A percentile compares a stretch with the other conserved stretches of the same genome.
These are phyloP conservation scores for Trametes polyzona DNA, from an alignment of 1,284 basidiomycete species.

Conservation along the genomic window DNA sequence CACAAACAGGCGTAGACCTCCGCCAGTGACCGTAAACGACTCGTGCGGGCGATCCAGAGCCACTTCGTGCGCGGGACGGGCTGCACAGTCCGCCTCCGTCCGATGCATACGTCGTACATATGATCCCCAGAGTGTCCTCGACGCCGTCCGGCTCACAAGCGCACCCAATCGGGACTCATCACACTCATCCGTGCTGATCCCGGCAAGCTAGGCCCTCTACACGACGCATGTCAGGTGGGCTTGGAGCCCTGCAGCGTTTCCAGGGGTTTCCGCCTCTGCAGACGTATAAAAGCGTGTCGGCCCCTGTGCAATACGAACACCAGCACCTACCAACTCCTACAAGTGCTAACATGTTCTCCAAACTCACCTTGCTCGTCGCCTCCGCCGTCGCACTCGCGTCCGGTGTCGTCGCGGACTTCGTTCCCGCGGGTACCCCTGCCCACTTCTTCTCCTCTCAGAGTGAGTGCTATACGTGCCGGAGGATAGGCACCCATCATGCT, in stretches of 20 bases:
- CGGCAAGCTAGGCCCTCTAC: too few relatives aligned
- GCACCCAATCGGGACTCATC: not conserved
- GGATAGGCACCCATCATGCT: too few relatives aligned
- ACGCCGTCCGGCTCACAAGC: not conserved
- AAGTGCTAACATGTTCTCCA: not conserved
- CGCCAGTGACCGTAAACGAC: too few relatives aligned
- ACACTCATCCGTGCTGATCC: too few relatives aligned
- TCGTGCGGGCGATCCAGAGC: too few relatives aligned
- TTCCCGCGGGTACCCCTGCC: slow-evolving; percentile 14
- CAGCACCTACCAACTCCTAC: not conserved
- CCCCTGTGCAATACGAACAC: not conserved
- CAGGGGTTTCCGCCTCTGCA: not conserved
- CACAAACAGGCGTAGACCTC: too few relatives aligned
- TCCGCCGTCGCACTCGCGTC: slow-evolving; percentile 7
- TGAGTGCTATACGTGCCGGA: not conserved
- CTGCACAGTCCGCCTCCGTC: too few relatives aligned
- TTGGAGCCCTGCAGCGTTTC: not conserved
- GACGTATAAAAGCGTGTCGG: not conserved
- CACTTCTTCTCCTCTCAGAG: slow-evolving; percentile 23
- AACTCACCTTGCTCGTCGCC: slow-evolving; percentile 1
- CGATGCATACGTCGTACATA: not conserved
- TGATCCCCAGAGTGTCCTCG: not conserved
- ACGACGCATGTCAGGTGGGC: too few relatives aligned
- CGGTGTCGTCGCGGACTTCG: slow-evolving; percentile 12
- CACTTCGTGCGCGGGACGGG: too few relatives aligned